Conservation (phyloP, 75 land plant genomes). For the Gnetum montanum region DNA sequence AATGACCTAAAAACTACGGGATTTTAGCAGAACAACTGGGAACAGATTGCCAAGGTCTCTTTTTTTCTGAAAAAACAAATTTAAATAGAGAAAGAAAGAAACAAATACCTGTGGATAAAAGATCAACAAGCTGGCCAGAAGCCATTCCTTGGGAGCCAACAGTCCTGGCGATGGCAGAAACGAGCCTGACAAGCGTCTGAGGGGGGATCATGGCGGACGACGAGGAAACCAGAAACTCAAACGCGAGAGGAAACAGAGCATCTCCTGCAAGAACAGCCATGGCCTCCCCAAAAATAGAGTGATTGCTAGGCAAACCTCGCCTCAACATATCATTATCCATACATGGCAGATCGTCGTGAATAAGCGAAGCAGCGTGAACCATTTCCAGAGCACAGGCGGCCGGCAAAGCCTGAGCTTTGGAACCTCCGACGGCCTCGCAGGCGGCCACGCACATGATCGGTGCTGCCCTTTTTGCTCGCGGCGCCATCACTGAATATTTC, state of each 20-base stretch:
- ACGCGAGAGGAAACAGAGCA: conserved; percentile 61
- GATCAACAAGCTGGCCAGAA: conserved; percentile 57
- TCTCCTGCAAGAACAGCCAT: conserved; percentile 72
- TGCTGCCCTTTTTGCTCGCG: conserved; percentile 47
- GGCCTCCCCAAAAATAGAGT: conserved; percentile 53
- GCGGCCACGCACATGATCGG: conserved; percentile 75
- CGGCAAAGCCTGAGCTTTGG: conserved; percentile 42
- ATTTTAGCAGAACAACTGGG: background rate
- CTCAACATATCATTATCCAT: conserved; percentile 60
- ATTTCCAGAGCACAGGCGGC: conserved; percentile 73
- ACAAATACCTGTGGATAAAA: conserved; percentile 12
- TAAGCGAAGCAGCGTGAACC: conserved; percentile 57
- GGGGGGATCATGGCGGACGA: conserved; percentile 24
- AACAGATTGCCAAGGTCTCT: background rate
- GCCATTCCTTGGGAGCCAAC: conserved; percentile 75
- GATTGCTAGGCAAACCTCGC: conserved; percentile 55
- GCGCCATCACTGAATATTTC: conserved; percentile 53
- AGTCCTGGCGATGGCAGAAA: conserved; percentile 53
- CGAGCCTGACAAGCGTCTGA: conserved; percentile 25
- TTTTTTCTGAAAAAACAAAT: background rate
- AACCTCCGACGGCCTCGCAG: conserved; percentile 68
- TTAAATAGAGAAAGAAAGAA: background rate
- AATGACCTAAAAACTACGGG: background rate
- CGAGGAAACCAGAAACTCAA: conserved; percentile 41
- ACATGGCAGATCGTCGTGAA: conserved; percentile 82